Conservation (phyloP, 2,329 filamentous ascomycete genomes). For the Aspergillus luchuensis region DNA sequence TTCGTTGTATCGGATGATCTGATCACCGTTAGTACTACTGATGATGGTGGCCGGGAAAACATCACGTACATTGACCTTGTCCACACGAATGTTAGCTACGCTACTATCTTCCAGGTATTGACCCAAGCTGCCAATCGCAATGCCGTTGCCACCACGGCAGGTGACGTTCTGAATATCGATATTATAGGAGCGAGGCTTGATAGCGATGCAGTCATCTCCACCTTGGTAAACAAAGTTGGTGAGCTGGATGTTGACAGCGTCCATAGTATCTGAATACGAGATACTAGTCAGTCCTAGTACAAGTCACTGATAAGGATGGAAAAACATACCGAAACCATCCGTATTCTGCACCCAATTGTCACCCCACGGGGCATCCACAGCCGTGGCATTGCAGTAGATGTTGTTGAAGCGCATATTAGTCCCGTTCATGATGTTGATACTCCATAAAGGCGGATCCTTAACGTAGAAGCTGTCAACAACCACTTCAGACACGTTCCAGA, state of each 20-base stretch:
- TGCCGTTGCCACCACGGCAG: constrained; percentile 58
- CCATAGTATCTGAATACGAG: constrained; percentile 53
- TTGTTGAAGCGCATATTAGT: constrained; percentile 56
- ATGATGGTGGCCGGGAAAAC: too few species aligned
- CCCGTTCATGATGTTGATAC: constrained; percentile 60
- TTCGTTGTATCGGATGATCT: constrained; percentile 49
- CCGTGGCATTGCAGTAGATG: constrained; percentile 55
- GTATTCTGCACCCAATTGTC: constrained; percentile 61
- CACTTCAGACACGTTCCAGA: constrained; percentile 61
- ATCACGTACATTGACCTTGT: constrained; percentile 41
- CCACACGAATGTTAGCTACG: constrained; percentile 53
- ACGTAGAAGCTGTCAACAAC: constrained; percentile 56
- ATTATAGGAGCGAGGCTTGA: constrained; percentile 65
- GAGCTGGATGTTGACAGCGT: constrained; percentile 52
- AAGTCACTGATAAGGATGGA: too few species aligned
- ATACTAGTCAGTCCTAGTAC: neutral
- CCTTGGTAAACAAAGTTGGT: constrained; percentile 58
- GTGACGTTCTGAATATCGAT: constrained; percentile 55
- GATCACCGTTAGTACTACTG: neutral
- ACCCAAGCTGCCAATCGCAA: constrained; percentile 55
- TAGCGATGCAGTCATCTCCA: constrained; percentile 63
- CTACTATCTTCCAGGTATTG: constrained; percentile 59
- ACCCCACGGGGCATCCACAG: constrained; percentile 53
- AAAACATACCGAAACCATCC: constrained; percentile 52
- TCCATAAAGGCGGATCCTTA: constrained; percentile 56